A percentile compares a stretch with the other conserved stretches of the same genome.
phyloP scores from a whole-genome alignment of 768 basidiomycete species.

The Lanmaoa rubissima region DNA sequence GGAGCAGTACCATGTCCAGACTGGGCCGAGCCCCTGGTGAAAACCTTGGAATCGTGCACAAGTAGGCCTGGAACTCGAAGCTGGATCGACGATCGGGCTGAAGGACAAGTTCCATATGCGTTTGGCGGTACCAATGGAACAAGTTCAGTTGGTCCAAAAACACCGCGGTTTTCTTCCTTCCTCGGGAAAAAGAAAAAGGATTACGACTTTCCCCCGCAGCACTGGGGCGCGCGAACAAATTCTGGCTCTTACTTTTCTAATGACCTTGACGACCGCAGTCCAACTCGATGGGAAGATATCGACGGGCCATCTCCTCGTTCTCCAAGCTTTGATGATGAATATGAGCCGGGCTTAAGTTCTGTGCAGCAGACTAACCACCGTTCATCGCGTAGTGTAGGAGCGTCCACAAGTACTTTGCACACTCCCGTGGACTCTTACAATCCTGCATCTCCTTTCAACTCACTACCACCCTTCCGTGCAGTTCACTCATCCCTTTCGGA shows the following conservation, averaged over 20 bases:
- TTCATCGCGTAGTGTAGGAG: slow-evolving; percentile 18
- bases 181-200: slow-evolving; percentile 46
- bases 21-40: slow-evolving; percentile 77
- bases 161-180: slow-evolving; percentile 32
- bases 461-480: slow-evolving; percentile 33
- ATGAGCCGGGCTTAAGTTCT: slow-evolving; percentile 44
- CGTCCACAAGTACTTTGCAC: slow-evolving; percentile 1
- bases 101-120: slow-evolving; percentile 46
- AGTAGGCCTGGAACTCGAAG: slow-evolving; percentile 62
- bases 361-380: slow-evolving; percentile 28
- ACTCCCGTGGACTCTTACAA: slow-evolving; percentile 29
- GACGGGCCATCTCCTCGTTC: slow-evolving; percentile 15
- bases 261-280: slow-evolving; percentile 13
- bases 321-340: slow-evolving; percentile 41
- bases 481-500: slow-evolving; percentile 34
- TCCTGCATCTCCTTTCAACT: slow-evolving; percentile 36
- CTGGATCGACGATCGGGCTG: slow-evolving; percentile 61
- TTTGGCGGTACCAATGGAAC: slow-evolving; percentile 37
- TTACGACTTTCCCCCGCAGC: slow-evolving; percentile 56
- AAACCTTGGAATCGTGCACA: slow-evolving; percentile 70
- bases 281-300: slow-evolving; percentile 31
- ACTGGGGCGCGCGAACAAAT: slow-evolving; percentile 54
- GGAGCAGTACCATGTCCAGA: slow-evolving; percentile 71
- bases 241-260: slow-evolving; percentile 57
- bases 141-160: slow-evolving; percentile 34